These are phyloP conservation scores for Sporothrix humicola DNA, from an alignment of 2,329 filamentous ascomycete species.

Conservation along the genomic window DNA sequence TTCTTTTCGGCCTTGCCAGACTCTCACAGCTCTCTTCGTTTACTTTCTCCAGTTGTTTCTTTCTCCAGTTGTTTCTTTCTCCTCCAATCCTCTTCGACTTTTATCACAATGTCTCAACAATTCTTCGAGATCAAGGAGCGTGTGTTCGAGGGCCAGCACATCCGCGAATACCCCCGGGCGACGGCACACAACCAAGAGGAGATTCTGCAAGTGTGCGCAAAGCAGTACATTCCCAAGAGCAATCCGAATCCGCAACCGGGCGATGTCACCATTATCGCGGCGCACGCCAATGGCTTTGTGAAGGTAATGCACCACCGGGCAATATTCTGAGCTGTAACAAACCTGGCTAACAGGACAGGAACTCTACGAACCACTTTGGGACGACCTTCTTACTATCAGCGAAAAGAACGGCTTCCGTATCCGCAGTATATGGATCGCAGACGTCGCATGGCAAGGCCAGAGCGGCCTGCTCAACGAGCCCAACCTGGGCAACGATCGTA, in stretches of 20 bases:
- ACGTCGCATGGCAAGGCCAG: slow-evolving; percentile 82
- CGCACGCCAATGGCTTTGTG: slow-evolving; percentile 90
- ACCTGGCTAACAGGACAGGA: slow-evolving; percentile 55
- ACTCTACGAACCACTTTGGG: slow-evolving; percentile 90
- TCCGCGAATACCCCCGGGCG: slow-evolving; percentile 79
- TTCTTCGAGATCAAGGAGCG: slow-evolving; percentile 75
- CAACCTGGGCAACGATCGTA: slow-evolving; percentile 82
- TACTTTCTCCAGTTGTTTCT: neutral
- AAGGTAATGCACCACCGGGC: slow-evolving; percentile 61
- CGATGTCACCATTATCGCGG: slow-evolving; percentile 83
- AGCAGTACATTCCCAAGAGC: slow-evolving; percentile 82
- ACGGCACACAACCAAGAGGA: slow-evolving; percentile 77
- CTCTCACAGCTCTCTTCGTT: neutral
- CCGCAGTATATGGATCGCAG: slow-evolving; percentile 85
- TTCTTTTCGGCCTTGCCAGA: slow-evolving; percentile 11
- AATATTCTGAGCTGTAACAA: slow-evolving; percentile 25
- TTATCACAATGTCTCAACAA: slow-evolving; percentile 35
- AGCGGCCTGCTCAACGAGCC: slow-evolving; percentile 79
- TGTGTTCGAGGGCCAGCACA: slow-evolving; percentile 73
- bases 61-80: neutral
- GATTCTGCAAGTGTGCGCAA: slow-evolving; percentile 73
- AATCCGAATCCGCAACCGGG: slow-evolving; percentile 71
- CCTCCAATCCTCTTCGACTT: neutral
- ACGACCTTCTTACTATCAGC: slow-evolving; percentile 70
- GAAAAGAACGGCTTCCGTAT: slow-evolving; percentile 69